Evolutionary conservation across 768 basidiomycete genomes (phyloP).

Genomic region (Piloderma croceum): DNA sequence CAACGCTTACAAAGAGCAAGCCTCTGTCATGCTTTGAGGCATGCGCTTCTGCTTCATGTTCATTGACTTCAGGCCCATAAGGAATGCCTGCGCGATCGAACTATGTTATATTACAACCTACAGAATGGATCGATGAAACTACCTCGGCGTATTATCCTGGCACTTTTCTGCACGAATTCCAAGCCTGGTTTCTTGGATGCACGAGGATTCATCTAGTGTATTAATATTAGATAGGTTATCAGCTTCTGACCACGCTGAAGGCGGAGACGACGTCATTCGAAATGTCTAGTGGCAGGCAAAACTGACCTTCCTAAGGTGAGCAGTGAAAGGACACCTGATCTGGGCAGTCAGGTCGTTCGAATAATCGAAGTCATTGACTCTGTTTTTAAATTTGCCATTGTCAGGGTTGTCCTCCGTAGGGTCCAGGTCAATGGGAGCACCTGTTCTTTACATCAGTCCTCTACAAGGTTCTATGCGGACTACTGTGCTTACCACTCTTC

Average conservation of each 20-base stretch:
- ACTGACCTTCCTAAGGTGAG: slow-evolving; percentile 27
- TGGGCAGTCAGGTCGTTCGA: no score
- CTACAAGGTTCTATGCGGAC: neutral
- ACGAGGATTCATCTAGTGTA: slow-evolving; percentile 25
- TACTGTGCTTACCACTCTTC: slow-evolving; percentile 16
- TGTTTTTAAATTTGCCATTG: slow-evolving; percentile 11
- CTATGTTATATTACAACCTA: slow-evolving; percentile 15
- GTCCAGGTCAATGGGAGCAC: slow-evolving; percentile 25
- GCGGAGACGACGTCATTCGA: no score
- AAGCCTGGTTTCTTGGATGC: no score
- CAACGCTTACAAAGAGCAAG: no score
- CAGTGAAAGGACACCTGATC: slow-evolving; percentile 31
- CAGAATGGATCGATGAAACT: slow-evolving; percentile 16
- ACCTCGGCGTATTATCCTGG: slow-evolving; percentile 25
- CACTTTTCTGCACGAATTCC: no score
- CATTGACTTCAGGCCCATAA: slow-evolving; percentile 27
- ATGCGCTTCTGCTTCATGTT: no score
- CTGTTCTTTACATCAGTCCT: slow-evolving; percentile 12
- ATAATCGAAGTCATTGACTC: slow-evolving; percentile 31
- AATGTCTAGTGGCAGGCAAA: slow-evolving; percentile 26
- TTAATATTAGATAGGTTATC: slow-evolving; percentile 14
- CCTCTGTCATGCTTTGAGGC: no score
- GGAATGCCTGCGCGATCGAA: slow-evolving; percentile 32
- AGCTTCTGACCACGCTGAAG: slow-evolving; percentile 14
- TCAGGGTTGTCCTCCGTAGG: slow-evolving; percentile 22